A percentile compares a stretch with the other conserved stretches of the same genome.
Evolutionary conservation across 176 grass and related monocot species (phyloP).

Genomic region (Carex kokanica): DNA sequence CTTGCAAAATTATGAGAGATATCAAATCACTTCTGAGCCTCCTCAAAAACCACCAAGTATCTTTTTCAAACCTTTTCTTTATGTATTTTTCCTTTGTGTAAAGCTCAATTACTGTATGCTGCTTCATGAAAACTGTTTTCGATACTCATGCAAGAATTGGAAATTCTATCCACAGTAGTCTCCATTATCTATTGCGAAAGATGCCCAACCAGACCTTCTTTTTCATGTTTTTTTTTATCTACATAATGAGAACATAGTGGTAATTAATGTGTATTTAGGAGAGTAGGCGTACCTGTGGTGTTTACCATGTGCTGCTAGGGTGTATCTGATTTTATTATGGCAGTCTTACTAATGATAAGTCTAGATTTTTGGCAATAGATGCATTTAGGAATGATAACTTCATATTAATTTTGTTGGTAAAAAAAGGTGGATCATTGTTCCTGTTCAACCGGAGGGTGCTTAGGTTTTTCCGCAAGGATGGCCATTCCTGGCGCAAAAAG

Average conservation of each 20-base stretch:
- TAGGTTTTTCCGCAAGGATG: constrained; percentile 93
- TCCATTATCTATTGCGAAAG: not conserved
- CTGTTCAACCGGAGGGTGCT: constrained; percentile 88
- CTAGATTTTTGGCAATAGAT: not conserved
- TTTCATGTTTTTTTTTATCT: not conserved
- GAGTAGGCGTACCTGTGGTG: not conserved
- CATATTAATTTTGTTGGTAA: not conserved
- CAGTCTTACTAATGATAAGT: not conserved
- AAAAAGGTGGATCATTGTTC: constrained; percentile 86
- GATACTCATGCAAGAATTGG: not conserved
- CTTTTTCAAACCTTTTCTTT: not conserved
- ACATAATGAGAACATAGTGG: not conserved
- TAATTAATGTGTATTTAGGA: constrained; percentile 4
- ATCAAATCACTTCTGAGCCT: constrained; percentile 49
- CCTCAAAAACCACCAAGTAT: constrained; percentile 78
- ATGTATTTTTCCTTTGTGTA: constrained; percentile 1
- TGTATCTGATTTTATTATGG: constrained; percentile 11
- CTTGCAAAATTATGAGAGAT: constrained; percentile 75
- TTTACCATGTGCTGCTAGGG: not conserved
- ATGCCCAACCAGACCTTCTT: not conserved
- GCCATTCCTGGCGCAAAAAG: constrained; percentile 89
- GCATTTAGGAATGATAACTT: constrained; percentile 10
- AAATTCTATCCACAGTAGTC: not conserved
- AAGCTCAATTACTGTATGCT: not conserved
- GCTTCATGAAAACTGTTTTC: not conserved